Evolutionary conservation across 768 basidiomycete species (phyloP).

Genomic region (Dendrothele bispora): DNA sequence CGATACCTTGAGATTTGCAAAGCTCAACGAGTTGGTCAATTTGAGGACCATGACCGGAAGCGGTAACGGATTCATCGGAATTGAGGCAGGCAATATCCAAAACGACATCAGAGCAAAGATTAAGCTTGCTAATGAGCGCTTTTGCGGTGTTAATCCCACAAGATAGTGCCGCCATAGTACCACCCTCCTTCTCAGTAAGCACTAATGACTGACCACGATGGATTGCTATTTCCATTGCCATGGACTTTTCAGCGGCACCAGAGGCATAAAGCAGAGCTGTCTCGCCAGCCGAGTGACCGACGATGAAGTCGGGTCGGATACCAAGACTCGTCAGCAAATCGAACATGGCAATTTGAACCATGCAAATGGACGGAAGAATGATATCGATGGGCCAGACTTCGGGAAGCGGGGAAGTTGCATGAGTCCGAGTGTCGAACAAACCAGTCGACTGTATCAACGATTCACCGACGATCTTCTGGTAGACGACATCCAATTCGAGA

Average conservation of each 20-base stretch:
- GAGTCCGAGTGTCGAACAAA: slow-evolving; percentile 28
- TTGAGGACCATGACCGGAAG: slow-evolving; percentile 30
- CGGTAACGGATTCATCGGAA: slow-evolving; percentile 31
- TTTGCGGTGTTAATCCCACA: too few species aligned
- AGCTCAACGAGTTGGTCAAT: slow-evolving; percentile 30
- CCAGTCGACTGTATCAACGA: slow-evolving; percentile 37
- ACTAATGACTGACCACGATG: slow-evolving; percentile 33
- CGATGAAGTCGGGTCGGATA: slow-evolving; percentile 33
- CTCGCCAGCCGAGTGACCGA: slow-evolving; percentile 51
- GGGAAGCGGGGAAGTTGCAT: slow-evolving; percentile 10
- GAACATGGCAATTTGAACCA: slow-evolving; percentile 46
- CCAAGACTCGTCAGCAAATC: slow-evolving; percentile 38
- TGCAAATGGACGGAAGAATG: slow-evolving; percentile 40
- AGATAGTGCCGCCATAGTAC: slow-evolving; percentile 44
- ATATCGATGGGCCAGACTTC: slow-evolving; percentile 34
- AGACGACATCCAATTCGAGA: slow-evolving; percentile 35
- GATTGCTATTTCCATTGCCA: slow-evolving; percentile 45
- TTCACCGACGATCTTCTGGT: slow-evolving; percentile 26
- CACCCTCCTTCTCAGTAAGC: slow-evolving; percentile 27
- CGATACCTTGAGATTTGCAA: slow-evolving; percentile 25
- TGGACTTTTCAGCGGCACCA: slow-evolving; percentile 31
- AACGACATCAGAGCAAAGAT: slow-evolving; percentile 9
- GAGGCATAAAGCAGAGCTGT: slow-evolving; percentile 31
- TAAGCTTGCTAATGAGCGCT: too few species aligned
- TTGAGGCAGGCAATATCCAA: slow-evolving; percentile 46